Evolutionary conservation across 2,329 filamentous ascomycete species (phyloP).

Genomic region (Albophoma yamanashiensis): DNA sequence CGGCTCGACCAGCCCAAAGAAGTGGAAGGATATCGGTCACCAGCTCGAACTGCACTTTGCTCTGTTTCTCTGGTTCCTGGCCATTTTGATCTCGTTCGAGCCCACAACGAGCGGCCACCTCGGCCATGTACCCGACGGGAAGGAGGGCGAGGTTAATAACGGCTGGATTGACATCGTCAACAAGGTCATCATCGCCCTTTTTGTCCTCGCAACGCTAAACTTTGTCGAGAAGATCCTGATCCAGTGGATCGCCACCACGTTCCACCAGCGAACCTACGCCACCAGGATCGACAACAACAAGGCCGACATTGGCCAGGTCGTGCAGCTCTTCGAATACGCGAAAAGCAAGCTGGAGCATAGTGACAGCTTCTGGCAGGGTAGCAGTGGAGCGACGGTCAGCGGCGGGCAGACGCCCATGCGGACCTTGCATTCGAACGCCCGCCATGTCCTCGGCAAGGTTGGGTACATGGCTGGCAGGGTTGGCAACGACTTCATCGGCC

Average conservation of each 20-base stretch:
- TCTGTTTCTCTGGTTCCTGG: slow-evolving; percentile 86
- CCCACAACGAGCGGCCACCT: slow-evolving; percentile 63
- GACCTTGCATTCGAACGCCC: slow-evolving; percentile 63
- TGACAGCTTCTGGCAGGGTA: slow-evolving; percentile 37
- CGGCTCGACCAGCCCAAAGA: slow-evolving; percentile 76
- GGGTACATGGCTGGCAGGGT: slow-evolving; percentile 78
- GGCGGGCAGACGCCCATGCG: slow-evolving; percentile 66
- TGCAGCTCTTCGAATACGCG: slow-evolving; percentile 55
- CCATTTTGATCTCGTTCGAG: slow-evolving; percentile 74
- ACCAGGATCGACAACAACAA: slow-evolving; percentile 89
- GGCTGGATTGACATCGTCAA: slow-evolving; percentile 70
- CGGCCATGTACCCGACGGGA: slow-evolving; percentile 15
- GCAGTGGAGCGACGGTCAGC: slow-evolving; percentile 29
- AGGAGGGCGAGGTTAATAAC: slow-evolving; percentile 35
- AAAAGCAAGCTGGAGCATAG: slow-evolving; percentile 58
- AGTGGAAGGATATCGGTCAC: slow-evolving; percentile 83
- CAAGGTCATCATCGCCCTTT: slow-evolving; percentile 78
- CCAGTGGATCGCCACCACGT: slow-evolving; percentile 87
- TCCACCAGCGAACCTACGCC: slow-evolving; percentile 83
- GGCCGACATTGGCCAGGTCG: slow-evolving; percentile 61
- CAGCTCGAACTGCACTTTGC: slow-evolving; percentile 78
- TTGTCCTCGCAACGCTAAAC: slow-evolving; percentile 71
- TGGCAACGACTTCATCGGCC: slow-evolving; percentile 85
- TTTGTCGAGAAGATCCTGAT: slow-evolving; percentile 88
- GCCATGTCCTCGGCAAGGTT: slow-evolving; percentile 65